phyloP scores from a whole-genome alignment of 208 protist species.

The Leishmania braziliensis region DNA sequence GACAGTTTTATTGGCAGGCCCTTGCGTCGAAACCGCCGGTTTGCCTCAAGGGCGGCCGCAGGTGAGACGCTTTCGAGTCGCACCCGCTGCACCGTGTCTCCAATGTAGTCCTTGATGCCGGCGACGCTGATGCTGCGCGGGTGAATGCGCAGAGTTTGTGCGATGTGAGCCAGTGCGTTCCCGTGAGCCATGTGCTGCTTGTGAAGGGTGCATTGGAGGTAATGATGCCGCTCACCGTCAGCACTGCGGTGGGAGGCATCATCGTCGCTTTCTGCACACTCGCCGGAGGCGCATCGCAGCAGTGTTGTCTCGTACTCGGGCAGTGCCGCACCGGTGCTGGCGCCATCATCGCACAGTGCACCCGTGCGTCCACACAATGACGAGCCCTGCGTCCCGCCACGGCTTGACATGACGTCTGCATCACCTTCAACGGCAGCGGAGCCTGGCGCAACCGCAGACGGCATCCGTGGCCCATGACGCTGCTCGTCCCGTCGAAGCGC shows the following conservation, averaged over 20 bases:
- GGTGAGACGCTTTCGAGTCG: conserved; percentile 74
- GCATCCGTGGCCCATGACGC: not conserved
- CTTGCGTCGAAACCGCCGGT: conserved; percentile 49
- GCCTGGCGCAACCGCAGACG: not conserved
- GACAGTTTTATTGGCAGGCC: conserved; percentile 60
- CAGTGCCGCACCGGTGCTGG: not conserved
- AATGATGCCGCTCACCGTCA: conserved; percentile 9
- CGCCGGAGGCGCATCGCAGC: not conserved
- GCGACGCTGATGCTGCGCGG: conserved; percentile 75
- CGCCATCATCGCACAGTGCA: not conserved
- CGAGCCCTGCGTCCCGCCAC: not conserved
- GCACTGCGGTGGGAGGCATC: not conserved
- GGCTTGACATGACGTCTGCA: not conserved
- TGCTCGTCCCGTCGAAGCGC: conserved; percentile 2
- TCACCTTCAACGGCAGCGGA: not conserved
- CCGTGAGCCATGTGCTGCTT: conserved; percentile 85
- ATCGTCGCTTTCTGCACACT: not conserved
- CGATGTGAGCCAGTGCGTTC: conserved; percentile 59
- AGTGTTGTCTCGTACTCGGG: not conserved
- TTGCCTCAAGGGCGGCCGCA: conserved; percentile 56
- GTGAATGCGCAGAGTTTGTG: conserved; percentile 78
- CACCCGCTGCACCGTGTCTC: conserved; percentile 85
- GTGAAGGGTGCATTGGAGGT: conserved; percentile 78
- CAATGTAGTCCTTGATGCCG: conserved; percentile 90
- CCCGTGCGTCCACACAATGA: not conserved